These are phyloP conservation scores for Collariella sp. DNA, from an alignment of 495 filamentous ascomycete species.

Conservation along the genomic window DNA sequence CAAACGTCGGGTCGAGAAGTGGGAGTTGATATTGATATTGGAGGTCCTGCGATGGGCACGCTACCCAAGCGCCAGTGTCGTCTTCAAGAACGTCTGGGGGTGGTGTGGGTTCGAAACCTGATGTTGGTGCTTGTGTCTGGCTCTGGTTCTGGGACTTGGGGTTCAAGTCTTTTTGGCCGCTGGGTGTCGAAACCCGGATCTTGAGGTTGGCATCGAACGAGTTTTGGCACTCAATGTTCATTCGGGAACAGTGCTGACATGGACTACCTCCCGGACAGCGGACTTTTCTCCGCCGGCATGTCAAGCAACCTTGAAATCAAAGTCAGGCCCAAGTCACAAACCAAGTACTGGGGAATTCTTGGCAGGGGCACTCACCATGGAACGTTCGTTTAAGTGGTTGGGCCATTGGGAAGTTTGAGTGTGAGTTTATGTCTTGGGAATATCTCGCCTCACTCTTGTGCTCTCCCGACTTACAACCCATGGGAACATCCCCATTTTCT, in stretches of 20 bases:
- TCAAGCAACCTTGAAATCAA: constrained; percentile 24
- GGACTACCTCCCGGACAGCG: constrained; percentile 28
- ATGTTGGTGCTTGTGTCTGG: background rate
- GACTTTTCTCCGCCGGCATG: constrained; percentile 32
- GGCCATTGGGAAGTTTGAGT: constrained; percentile 3
- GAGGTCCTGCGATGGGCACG: background rate
- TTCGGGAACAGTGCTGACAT: constrained; percentile 28
- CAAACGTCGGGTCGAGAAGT: background rate
- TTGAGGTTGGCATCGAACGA: constrained; percentile 32
- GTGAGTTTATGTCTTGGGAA: no score
- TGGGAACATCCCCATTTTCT: no score
- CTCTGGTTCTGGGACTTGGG: background rate
- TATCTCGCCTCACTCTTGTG: no score
- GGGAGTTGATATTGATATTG: background rate
- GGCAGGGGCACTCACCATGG: constrained; percentile 20
- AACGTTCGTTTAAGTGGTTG: constrained; percentile 28
- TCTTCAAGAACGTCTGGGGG: background rate
- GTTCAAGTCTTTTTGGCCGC: constrained; percentile 21
- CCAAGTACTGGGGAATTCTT: background rate
- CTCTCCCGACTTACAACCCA: no score
- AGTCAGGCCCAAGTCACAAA: background rate
- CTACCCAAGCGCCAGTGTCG: no score
- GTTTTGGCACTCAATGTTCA: constrained; percentile 29
- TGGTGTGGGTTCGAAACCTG: background rate
- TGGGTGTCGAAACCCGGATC: constrained; percentile 23